These are phyloP conservation scores for Fusarium udum DNA, from an alignment of 2,329 filamentous ascomycete species.

Conservation along the genomic window DNA sequence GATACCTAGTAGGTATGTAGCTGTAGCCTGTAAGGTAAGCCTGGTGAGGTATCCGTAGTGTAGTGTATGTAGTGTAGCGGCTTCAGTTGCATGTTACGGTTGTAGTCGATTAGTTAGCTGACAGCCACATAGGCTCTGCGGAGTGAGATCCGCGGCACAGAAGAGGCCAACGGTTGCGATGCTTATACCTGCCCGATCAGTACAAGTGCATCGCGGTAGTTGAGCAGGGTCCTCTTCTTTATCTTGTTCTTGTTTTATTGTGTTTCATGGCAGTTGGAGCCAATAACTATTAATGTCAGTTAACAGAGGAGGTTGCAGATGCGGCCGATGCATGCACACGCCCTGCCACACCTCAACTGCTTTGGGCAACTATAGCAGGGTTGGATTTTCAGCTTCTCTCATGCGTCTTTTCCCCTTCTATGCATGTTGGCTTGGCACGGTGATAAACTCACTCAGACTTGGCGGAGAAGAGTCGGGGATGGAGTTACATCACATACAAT, in stretches of 20 bases:
- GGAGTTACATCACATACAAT: not conserved
- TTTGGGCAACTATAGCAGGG: not conserved
- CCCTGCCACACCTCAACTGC: constrained; percentile 13
- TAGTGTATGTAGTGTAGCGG: not conserved
- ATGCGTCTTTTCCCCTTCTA: constrained; percentile 6
- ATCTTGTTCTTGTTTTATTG: not conserved
- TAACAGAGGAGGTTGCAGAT: not conserved
- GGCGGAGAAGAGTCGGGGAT: not conserved
- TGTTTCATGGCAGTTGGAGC: constrained; percentile 8
- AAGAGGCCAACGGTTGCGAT: not conserved
- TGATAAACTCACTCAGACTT: not conserved
- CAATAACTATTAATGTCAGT: not conserved
- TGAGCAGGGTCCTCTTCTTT: constrained; percentile 1
- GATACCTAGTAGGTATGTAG: not conserved
- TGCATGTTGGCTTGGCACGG: constrained; percentile 14
- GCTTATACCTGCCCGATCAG: not conserved
- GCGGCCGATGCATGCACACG: constrained; percentile 10
- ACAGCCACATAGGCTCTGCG: not conserved
- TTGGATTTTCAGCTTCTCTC: not conserved
- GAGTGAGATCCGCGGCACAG: not conserved
- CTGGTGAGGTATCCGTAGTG: not conserved
- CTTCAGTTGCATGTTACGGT: not conserved
- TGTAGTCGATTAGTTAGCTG: not conserved
- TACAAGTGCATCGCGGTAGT: constrained; percentile 5
- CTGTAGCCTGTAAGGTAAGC: not conserved